phyloP scores from a whole-genome alignment of 2,329 filamentous ascomycete genomes.

The Aphanocladium album region DNA sequence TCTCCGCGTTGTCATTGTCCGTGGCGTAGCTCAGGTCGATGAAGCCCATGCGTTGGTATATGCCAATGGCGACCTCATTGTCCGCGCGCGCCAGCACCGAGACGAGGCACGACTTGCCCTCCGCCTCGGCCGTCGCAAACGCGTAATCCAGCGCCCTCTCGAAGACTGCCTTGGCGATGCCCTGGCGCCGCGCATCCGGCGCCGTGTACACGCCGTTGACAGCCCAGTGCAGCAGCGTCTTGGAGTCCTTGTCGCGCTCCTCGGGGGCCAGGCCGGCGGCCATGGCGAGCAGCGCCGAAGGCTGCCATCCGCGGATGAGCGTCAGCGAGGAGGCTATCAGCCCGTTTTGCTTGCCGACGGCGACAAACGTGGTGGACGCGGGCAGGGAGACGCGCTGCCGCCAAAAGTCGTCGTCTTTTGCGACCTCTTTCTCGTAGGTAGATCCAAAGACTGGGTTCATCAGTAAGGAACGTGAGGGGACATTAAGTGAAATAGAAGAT shows the following conservation, averaged over 20 bases:
- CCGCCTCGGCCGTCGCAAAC: neutral
- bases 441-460: conserved; percentile 1
- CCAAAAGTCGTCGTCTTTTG: conserved; percentile 10
- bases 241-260: conserved; percentile 4
- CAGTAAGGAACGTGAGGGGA: no score
- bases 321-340: conserved; percentile 3
- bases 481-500: neutral
- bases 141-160: neutral
- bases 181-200: neutral
- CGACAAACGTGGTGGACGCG: conserved; percentile 1
- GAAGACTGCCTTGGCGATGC: conserved; percentile 2
- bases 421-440: neutral
- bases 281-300: neutral
- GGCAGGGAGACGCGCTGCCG: neutral
- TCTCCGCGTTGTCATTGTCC: neutral
- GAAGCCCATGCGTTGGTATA: conserved; percentile 6
- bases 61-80: conserved; percentile 1
- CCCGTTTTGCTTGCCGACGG: neutral
- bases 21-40: conserved; percentile 8
- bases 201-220: conserved; percentile 11
- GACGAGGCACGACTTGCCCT: conserved; percentile 6
- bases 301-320: neutral
- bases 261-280: neutral
- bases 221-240: conserved; percentile 3
- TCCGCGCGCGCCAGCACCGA: neutral